Base-by-base conservation (phyloP, 495 filamentous ascomycete species). In the Xylaria nigripes region DNA sequence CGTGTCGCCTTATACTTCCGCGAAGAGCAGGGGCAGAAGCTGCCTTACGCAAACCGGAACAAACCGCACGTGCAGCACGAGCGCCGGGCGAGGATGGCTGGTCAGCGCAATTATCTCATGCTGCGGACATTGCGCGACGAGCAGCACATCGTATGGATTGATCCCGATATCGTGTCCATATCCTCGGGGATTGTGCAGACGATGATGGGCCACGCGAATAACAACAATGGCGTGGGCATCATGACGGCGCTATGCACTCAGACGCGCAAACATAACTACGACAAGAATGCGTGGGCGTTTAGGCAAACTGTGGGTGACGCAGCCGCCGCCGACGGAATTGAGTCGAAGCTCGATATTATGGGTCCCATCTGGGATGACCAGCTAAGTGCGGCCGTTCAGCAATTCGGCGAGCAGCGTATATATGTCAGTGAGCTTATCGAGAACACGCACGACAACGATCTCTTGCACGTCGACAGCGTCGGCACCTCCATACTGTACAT, bases 281-380 rank as follows among this genome's bases (percentile, higher is more conserved):
- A 61, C 36, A 61, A 58, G 59, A 61, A 55, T 45, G 59, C 59
- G 16, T 61, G 59, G 59, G 38, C 59, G 12, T 44, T 58, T 13
- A 51, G 16, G 23, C 12, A 29, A 6, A 5, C 6, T 1, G 4
- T 36, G 18, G 48, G 41, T 8, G 24, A 15, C 1, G 23, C n/a
- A 23, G 25, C 19, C 8, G 0, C 36, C 6, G 36, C 7, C 6
- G 21, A 30, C 13, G 38, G 9, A 21, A 47, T 55, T 18, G 13
- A 48, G 10, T 43, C 50, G 21, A 62, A 59, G 22, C 65, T 70
- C 24, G 51, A 67, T 2, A 66, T 58, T 18, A 65, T 74, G 48
- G 70, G 74, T 36, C 61, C 61, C 3, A 68, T 78, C 23, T 63
- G 74, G 18, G 64, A 68, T 12, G 66, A 61, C 32, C 67, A 72